These are phyloP conservation scores for Exophiala sp. DNA, from an alignment of 2,329 filamentous ascomycete genomes.

Conservation along the genomic window DNA sequence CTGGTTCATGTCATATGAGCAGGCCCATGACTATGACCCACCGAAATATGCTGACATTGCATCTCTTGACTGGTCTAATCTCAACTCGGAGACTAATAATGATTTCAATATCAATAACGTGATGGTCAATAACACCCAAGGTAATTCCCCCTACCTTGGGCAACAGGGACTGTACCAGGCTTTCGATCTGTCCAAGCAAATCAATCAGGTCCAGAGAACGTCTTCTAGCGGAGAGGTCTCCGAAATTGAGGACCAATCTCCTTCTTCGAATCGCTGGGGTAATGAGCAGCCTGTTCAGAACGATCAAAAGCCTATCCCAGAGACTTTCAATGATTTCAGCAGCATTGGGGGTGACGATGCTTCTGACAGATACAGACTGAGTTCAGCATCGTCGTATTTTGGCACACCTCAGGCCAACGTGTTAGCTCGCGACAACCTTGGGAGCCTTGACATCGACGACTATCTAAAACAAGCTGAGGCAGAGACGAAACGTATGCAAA, in stretches of 20 bases:
- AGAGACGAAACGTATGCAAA: slow-evolving; percentile 24
- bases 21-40: slow-evolving; percentile 33
- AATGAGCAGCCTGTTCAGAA: slow-evolving; percentile 13
- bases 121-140: slow-evolving; percentile 10
- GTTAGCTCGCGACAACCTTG: slow-evolving; percentile 39
- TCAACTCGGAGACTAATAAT: slow-evolving; percentile 35
- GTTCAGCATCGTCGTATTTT: slow-evolving; percentile 43
- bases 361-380: slow-evolving; percentile 40
- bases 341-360: slow-evolving; percentile 40
- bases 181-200: slow-evolving; percentile 16
- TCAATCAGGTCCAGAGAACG: slow-evolving; percentile 33
- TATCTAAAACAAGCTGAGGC: slow-evolving; percentile 36
- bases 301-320: slow-evolving; percentile 30
- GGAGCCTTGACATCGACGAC: slow-evolving; percentile 43
- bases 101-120: slow-evolving; percentile 2
- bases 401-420: slow-evolving; percentile 41
- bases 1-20: slow-evolving; percentile 44
- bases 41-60: slow-evolving; percentile 19
- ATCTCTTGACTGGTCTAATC: slow-evolving; percentile 47
- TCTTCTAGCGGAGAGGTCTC: slow-evolving; percentile 50
- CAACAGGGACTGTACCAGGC: slow-evolving; percentile 13
- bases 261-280: slow-evolving; percentile 10
- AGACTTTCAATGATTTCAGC: slow-evolving; percentile 32
- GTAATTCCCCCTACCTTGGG: slow-evolving; percentile 31
- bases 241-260: slow-evolving; percentile 44